phyloP scores from a whole-genome alignment of 2,329 filamentous ascomycete genomes.

The Zymoseptoria ardabiliae region DNA sequence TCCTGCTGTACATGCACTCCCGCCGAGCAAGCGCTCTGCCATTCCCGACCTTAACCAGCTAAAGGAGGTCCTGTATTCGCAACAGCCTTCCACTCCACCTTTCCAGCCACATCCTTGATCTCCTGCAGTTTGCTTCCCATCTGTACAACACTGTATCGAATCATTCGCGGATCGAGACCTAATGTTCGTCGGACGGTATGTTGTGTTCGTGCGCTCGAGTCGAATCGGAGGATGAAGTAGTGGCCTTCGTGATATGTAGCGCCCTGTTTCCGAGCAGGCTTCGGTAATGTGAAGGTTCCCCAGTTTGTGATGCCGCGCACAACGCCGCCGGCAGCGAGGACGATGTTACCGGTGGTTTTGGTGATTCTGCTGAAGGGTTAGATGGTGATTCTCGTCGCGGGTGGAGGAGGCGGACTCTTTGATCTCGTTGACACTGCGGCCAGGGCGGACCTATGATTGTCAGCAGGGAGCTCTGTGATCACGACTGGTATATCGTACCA shows the following conservation, averaged over 20 bases:
- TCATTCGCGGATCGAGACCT: slow-evolving; percentile 80
- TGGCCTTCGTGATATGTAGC: slow-evolving; percentile 77
- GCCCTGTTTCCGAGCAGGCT: slow-evolving; percentile 71
- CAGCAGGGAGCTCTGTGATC: slow-evolving; percentile 8
- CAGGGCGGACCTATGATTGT: slow-evolving; percentile 69
- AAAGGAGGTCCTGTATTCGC: neutral
- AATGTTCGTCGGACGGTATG: slow-evolving; percentile 67
- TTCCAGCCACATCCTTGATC: slow-evolving; percentile 49
- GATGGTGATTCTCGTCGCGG: slow-evolving; percentile 6
- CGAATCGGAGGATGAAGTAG: slow-evolving; percentile 98
- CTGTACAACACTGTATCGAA: slow-evolving; percentile 80
- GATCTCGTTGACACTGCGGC: slow-evolving; percentile 73
- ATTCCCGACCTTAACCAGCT: neutral
- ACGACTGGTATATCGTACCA: slow-evolving; percentile 53
- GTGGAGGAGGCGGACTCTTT: slow-evolving; percentile 65
- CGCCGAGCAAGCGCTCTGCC: neutral
- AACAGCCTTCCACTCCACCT: slow-evolving; percentile 42
- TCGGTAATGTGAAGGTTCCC: slow-evolving; percentile 84
- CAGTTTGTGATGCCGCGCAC: slow-evolving; percentile 91
- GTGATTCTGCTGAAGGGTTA: slow-evolving; percentile 60
- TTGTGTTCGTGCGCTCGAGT: slow-evolving; percentile 67
- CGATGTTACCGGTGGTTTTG: slow-evolving; percentile 70
- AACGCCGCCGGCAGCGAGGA: slow-evolving; percentile 79
- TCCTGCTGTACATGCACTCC: neutral
- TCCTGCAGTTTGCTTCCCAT: slow-evolving; percentile 62